Evolutionary conservation across 164 flowering plant genomes (phyloP), one percentile per base, ranked within the genome.

Genomic region (Vitis rupestris): DNA sequence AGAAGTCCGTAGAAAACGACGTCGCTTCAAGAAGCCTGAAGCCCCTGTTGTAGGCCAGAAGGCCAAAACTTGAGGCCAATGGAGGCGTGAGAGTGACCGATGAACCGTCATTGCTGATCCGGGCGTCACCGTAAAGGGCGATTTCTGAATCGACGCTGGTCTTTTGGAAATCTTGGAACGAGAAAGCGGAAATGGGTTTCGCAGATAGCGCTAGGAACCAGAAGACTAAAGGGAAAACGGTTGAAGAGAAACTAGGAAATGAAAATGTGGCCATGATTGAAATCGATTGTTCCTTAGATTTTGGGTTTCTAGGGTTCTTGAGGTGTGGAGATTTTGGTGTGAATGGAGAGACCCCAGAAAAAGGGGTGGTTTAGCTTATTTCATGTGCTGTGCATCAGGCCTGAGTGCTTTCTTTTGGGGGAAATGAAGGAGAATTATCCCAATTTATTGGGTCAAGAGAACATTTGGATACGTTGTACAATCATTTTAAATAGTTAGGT

Each of bases 1-100:
- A 10, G 63, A 78, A 72, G 19, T 75, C 72, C 14, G 83, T 59
- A 15, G 79, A 62, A 63, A 81, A 81, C 37, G 83, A 75, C 16
- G 61, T 65, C 62, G 65, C n/a, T 44, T 60, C 58, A 5, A 64
- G 56, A 44, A 80, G 63, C 66, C 15, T 70, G 69, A 78, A 37
- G 27, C 79, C 73, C 3, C 58, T 55, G 1, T 37, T 17, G 31
- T 53, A 56, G 16, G 70, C 3, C 4, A 78, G 51, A 49, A 81
- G 64, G 17, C 83, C 79, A 10, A 66, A 67, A 30, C 80, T 75
- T 47, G 72, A 57, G 14, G 27, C 31, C 1, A 63, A 23, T 1
- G 76, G 67, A 14, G 61, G 55, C 5, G 77, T 73, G 61, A 81
- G 71, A 12, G 52, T 65, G 23, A 77, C 68, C 15, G 44, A 37